Evolutionary conservation across 371 early-diverging fungal species (phyloP).

Genomic region (Mucor irregularis): DNA sequence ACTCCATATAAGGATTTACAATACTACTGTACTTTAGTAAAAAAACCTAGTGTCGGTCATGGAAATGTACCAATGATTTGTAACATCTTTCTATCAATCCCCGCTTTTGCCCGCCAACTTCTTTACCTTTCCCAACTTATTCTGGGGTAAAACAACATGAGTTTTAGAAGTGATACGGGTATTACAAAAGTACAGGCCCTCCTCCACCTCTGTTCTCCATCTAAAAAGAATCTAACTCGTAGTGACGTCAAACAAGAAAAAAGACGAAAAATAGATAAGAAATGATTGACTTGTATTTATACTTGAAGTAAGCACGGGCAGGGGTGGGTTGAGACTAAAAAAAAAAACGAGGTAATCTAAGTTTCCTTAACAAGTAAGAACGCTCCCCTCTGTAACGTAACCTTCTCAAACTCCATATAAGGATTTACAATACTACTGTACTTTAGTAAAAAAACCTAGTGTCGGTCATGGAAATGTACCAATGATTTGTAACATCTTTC

Average conservation of each 20-base stretch:
- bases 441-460: constrained; percentile 7
- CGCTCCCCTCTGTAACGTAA: neutral
- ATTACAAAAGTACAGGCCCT: neutral
- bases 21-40: constrained; percentile 19
- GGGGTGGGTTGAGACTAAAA: too few relatives aligned
- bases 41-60: constrained; percentile 8
- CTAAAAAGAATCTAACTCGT: too few relatives aligned
- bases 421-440: constrained; percentile 23
- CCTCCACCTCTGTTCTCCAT: too few relatives aligned
- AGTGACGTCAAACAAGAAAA: constrained; percentile 6
- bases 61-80: constrained; percentile 21
- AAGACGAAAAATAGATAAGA: neutral
- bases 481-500: constrained; percentile 7
- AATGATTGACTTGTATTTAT: neutral
- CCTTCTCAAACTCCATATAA: neutral
- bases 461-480: constrained; percentile 22
- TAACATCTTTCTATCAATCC: neutral
- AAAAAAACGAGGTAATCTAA: constrained; percentile 12
- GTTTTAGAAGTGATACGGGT: too few relatives aligned
- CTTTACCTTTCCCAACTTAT: constrained; percentile 27
- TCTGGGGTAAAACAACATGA: too few relatives aligned
- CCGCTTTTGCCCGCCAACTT: constrained; percentile 32
- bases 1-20: constrained; percentile 16
- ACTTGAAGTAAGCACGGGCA: constrained; percentile 16
- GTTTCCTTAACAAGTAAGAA: constrained; percentile 5